These are phyloP conservation scores for Ogataea zsoltii DNA, from an alignment of 805 yeast genomes.

Conservation along the genomic window DNA sequence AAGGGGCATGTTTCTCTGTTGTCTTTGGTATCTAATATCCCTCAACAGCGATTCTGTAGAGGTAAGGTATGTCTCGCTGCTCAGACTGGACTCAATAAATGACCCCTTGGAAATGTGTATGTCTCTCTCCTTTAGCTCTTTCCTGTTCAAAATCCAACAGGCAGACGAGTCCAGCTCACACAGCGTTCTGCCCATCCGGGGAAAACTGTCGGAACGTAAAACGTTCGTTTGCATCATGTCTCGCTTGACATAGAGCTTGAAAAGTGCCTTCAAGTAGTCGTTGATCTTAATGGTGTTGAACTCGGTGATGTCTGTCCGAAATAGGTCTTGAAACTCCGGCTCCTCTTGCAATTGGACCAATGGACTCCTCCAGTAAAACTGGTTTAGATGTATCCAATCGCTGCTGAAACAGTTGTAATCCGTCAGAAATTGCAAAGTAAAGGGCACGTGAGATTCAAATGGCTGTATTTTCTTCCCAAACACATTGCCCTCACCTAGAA, in stretches of 20 bases:
- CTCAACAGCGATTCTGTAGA: conserved; percentile 59
- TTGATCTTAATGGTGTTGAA: conserved; percentile 31
- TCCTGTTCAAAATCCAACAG: conserved; percentile 59
- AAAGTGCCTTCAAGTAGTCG: conserved; percentile 34
- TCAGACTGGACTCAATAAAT: neutral
- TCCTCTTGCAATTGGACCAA: conserved; percentile 26
- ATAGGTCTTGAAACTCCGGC: conserved; percentile 22
- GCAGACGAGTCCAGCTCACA: conserved; percentile 74
- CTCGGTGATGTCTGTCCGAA: conserved; percentile 25
- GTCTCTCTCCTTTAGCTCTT: conserved; percentile 42
- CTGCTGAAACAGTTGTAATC: conserved; percentile 88
- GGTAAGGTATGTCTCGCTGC: conserved; percentile 32
- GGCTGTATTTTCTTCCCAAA: conserved; percentile 45
- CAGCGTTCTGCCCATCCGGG: conserved; percentile 60
- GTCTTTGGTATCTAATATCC: conserved; percentile 56
- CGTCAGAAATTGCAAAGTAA: conserved; percentile 68
- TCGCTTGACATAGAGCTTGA: conserved; percentile 25
- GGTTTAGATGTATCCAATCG: conserved; percentile 60
- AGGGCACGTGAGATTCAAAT: conserved; percentile 83
- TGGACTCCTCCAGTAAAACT: conserved; percentile 60
- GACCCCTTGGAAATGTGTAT: conserved; percentile 45
- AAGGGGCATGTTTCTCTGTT: conserved; percentile 36
- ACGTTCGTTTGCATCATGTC: conserved; percentile 26
- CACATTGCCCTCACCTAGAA: conserved; percentile 45
- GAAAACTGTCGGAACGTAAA: conserved; percentile 33